phyloP scores from a whole-genome alignment of 2,329 filamentous ascomycete species.

The Neopestalotiopsis sp. region DNA sequence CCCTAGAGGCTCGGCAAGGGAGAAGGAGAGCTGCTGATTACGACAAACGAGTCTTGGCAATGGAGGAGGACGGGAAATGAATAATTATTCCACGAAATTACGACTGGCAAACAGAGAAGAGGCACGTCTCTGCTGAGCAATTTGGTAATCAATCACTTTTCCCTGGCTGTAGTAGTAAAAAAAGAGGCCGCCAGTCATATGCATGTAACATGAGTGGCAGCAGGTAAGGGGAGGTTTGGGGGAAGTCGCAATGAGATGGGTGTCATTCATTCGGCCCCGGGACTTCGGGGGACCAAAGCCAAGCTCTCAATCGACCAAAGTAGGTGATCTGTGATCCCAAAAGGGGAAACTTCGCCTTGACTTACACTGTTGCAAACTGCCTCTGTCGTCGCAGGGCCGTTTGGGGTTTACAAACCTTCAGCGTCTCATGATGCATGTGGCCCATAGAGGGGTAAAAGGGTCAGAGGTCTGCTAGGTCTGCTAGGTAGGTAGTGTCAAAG shows the following conservation, averaged over 20 bases:
- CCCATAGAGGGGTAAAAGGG: background rate
- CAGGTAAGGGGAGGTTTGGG: background rate
- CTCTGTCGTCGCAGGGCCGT: background rate
- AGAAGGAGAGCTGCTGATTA: background rate
- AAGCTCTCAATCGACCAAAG: background rate
- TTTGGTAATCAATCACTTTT: too few relatives aligned
- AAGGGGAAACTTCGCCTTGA: conserved; percentile 4
- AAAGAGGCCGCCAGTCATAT: background rate
- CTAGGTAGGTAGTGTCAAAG: too few relatives aligned
- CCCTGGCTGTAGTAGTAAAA: background rate
- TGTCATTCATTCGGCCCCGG: background rate
- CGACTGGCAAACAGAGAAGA: background rate
- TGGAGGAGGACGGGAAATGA: background rate
- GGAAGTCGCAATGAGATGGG: background rate
- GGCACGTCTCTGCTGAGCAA: background rate
- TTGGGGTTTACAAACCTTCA: conserved; percentile 13
- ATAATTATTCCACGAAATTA: background rate
- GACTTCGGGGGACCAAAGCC: background rate
- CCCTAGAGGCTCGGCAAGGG: conserved; percentile 1
- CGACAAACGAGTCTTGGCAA: background rate
- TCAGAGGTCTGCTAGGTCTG: too few relatives aligned
- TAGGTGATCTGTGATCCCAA: background rate
- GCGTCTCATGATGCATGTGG: conserved; percentile 12
- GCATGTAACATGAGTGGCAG: background rate
- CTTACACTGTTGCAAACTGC: background rate